Conservation (phyloP, 192 early-diverging fungal species). For the Rhizophagus sp. region DNA sequence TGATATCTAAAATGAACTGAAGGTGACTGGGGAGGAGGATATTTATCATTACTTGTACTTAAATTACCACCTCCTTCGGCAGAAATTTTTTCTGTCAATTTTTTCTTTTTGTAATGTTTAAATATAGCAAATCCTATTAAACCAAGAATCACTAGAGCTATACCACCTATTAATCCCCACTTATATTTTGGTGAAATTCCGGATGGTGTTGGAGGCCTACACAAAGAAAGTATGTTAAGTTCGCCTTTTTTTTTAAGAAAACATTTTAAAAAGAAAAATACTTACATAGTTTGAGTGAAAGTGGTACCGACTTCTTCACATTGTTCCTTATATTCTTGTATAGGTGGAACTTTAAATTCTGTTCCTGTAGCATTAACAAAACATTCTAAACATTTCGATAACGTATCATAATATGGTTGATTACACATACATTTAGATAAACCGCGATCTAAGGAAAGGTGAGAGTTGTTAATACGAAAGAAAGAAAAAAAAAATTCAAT, state of each 20-base stretch:
- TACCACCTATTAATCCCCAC: background rate
- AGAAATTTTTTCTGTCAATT: background rate
- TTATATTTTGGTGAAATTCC: background rate
- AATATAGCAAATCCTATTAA: background rate
- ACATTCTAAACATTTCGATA: background rate
- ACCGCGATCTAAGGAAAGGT: background rate
- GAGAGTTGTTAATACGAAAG: background rate
- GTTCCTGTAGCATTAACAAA: background rate
- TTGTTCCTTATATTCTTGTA: background rate
- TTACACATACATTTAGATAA: background rate
- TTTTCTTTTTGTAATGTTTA: background rate
- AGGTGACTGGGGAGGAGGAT: background rate
- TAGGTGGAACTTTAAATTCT: background rate
- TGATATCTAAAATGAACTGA: no score
- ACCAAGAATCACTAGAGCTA: background rate
- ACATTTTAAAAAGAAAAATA: background rate
- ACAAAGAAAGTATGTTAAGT: background rate
- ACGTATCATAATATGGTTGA: background rate
- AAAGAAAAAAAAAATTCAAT: background rate
- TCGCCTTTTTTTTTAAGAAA: background rate
- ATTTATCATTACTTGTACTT: background rate
- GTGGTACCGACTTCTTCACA: background rate
- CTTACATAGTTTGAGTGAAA: background rate
- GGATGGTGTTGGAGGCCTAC: background rate
- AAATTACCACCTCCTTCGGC: background rate